phyloP scores from a whole-genome alignment of 345 rosid species.

The Cardamine occulta region DNA sequence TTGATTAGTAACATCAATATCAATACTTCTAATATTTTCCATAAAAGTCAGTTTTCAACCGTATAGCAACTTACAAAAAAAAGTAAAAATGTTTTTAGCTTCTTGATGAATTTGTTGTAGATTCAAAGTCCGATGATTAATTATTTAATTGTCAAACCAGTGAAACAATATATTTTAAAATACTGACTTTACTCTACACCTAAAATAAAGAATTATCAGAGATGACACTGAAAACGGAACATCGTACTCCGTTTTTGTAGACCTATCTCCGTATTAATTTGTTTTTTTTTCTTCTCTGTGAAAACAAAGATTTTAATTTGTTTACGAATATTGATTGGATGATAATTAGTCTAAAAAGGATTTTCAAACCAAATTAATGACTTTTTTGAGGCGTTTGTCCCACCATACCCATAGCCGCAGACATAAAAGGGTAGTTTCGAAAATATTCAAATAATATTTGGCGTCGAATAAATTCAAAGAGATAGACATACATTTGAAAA shows the following conservation, averaged over 20 bases:
- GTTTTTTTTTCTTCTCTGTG: not conserved
- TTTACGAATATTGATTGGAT: constrained; percentile 1
- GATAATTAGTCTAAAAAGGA: constrained; percentile 7
- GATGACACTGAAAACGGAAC: constrained; percentile 28
- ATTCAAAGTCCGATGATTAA: not conserved
- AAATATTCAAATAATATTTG: constrained; percentile 14
- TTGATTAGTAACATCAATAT: constrained; percentile 29
- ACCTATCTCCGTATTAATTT: not conserved
- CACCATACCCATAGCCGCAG: not conserved
- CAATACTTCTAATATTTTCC: constrained; percentile 7
- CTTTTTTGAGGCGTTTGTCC: constrained; percentile 27
- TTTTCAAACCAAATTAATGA: constrained; percentile 28
- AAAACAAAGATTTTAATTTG: not conserved
- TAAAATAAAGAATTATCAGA: not conserved
- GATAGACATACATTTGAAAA: constrained; percentile 45
- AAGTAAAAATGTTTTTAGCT: not conserved
- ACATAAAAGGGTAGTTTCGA: constrained; percentile 34
- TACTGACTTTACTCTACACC: not conserved
- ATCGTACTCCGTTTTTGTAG: not conserved
- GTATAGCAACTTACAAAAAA: not conserved
- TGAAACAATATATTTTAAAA: not conserved
- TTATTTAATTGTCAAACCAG: not conserved
- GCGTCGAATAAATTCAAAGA: constrained; percentile 33
- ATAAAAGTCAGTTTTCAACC: constrained; percentile 6
- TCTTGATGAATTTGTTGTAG: not conserved